A percentile compares a stretch with the other conserved stretches of the same genome.
Conservation (phyloP, 495 filamentous ascomycete species). For the Entonaema liquescens region DNA sequence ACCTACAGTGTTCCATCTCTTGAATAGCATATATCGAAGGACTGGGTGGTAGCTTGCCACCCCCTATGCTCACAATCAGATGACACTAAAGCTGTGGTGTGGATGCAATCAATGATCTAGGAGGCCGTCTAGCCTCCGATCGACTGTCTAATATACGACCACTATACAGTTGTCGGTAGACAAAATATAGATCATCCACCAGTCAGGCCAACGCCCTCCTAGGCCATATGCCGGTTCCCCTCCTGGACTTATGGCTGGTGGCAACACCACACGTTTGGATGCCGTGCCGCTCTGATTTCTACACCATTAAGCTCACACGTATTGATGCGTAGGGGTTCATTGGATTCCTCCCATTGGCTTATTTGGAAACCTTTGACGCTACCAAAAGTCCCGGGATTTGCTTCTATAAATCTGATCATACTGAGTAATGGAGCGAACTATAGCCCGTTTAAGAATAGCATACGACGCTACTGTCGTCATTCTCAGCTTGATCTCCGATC, state of each 20-base stretch:
- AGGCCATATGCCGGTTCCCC: constrained; percentile 26
- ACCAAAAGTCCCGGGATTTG: neutral
- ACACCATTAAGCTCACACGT: constrained; percentile 2
- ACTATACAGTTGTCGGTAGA: neutral
- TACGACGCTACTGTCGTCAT: constrained; percentile 20
- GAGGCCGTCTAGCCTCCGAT: constrained; percentile 7
- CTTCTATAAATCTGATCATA: constrained; percentile 8
- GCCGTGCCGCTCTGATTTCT: constrained; percentile 29
- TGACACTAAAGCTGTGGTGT: constrained; percentile 11
- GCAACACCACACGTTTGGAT: constrained; percentile 15
- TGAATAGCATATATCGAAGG: neutral
- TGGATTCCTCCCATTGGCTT: constrained; percentile 12
- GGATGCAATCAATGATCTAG: constrained; percentile 14
- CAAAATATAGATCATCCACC: constrained; percentile 7
- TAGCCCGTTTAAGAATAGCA: constrained; percentile 5
- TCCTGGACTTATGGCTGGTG: constrained; percentile 14
- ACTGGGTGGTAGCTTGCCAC: neutral
- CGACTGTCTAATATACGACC: constrained; percentile 4
- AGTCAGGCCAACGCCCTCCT: constrained; percentile 5
- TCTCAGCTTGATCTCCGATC: constrained; percentile 21
- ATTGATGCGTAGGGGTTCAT: neutral
- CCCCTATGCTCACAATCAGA: constrained; percentile 27
- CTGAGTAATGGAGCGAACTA: constrained; percentile 8
- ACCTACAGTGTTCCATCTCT: neutral
- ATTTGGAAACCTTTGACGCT: neutral